These are phyloP conservation scores for barley (Hordeum vulgare) DNA, from an alignment of 176 grass and related monocot genomes.

Conservation along the genomic window MorexV3_pseudomolecules_assembly NC_058522.1:531221549-531222048, in stretches of 20 bases:
- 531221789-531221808: not conserved
- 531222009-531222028: not conserved
- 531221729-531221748: too few species aligned
- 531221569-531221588: too few species aligned
- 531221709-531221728: not conserved
- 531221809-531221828: not conserved
- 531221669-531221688: too few species aligned
- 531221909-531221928: not conserved
- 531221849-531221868: not conserved
- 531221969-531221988: not conserved
- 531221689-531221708: not conserved
- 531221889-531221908: not conserved
- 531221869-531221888: too few species aligned
- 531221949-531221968: too few species aligned
- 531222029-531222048: not conserved
- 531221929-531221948: too few species aligned
- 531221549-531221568: too few species aligned
- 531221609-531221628: too few species aligned
- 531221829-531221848: not conserved
- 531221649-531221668: too few species aligned
- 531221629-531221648: too few species aligned
- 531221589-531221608: too few species aligned
- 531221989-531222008: not conserved
- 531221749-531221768: too few species aligned
- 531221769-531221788: not conserved